A percentile compares a stretch with the other conserved stretches of the same genome.
Evolutionary conservation across 176 grass and related monocot genomes (phyloP).

Genomic region (Miscanthus lutarioriparius): DNA sequence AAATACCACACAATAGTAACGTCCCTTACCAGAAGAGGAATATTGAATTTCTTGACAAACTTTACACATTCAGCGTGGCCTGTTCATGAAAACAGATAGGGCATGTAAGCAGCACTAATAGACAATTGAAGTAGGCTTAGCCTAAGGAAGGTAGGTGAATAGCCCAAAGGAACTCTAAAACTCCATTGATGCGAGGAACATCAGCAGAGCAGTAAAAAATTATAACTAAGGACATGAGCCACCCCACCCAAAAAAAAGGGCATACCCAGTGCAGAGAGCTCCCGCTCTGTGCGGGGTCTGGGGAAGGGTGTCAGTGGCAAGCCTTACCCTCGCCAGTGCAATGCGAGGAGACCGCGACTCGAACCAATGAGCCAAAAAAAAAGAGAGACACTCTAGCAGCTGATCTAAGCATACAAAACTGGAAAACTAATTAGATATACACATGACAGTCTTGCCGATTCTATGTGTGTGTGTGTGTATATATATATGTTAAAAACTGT

Average conservation of each 20-base stretch:
- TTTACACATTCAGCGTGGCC: constrained; percentile 96
- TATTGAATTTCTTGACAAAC: constrained; percentile 98
- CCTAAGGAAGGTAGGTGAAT: constrained; percentile 10
- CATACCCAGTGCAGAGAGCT: no score
- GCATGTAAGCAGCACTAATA: constrained; percentile 17
- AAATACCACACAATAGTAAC: constrained; percentile 3
- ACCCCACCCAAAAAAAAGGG: no score
- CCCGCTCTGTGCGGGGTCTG: no score
- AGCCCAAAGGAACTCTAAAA: not conserved
- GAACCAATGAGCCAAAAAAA: no score
- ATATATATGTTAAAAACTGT: constrained; percentile 25
- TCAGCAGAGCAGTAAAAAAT: no score
- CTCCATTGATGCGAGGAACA: constrained; percentile 3
- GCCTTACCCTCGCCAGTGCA: no score
- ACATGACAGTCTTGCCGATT: not conserved
- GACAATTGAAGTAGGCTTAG: constrained; percentile 1
- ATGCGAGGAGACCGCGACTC: no score
- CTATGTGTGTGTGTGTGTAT: not conserved
- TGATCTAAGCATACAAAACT: constrained; percentile 6
- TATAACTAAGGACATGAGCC: not conserved
- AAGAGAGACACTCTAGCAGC: not conserved
- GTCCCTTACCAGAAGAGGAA: constrained; percentile 85
- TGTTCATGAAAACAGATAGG: constrained; percentile 46
- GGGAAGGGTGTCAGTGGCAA: no score
- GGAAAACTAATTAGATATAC: no score